Conservation (phyloP, 257 asterid species). For the Solanum corneliomulleri region DNA sequence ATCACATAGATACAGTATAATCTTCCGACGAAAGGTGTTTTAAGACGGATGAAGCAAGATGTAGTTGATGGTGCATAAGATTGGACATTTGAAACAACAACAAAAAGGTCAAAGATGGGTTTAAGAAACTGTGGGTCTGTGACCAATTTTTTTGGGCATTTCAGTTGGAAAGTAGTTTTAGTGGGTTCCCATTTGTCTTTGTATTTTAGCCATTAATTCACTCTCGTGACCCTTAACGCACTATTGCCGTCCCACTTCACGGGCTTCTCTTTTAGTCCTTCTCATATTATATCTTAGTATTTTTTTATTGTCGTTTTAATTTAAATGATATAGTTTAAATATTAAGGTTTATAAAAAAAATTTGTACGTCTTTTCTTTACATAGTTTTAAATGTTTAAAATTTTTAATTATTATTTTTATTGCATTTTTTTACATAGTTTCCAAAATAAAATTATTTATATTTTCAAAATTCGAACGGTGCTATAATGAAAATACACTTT, state of each 20-base stretch:
- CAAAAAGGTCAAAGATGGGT: not conserved
- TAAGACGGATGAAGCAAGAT: not conserved
- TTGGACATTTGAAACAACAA: not conserved
- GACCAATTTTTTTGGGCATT: not conserved
- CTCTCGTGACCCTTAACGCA: not conserved
- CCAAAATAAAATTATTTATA: no score
- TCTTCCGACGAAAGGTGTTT: rapidly evolving
- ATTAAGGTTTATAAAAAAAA: no score
- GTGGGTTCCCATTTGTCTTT: not conserved
- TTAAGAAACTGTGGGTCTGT: not conserved
- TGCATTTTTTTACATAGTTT: no score
- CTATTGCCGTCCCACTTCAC: slow-evolving; percentile 2
- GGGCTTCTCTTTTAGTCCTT: not conserved
- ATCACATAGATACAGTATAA: rapidly evolving
- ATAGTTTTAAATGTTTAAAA: no score
- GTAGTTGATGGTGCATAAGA: not conserved
- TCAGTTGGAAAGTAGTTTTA: not conserved
- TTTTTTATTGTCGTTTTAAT: rapidly evolving
- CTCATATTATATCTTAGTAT: not conserved
- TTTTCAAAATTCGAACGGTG: no score
- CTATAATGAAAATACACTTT: no score
- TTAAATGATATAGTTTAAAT: not conserved
- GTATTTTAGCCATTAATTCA: not conserved
- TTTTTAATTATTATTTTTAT: no score
- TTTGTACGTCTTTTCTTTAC: rapidly evolving